phyloP scores from a whole-genome alignment of 352 stramenopile species.

The Pythium biforme region DNA sequence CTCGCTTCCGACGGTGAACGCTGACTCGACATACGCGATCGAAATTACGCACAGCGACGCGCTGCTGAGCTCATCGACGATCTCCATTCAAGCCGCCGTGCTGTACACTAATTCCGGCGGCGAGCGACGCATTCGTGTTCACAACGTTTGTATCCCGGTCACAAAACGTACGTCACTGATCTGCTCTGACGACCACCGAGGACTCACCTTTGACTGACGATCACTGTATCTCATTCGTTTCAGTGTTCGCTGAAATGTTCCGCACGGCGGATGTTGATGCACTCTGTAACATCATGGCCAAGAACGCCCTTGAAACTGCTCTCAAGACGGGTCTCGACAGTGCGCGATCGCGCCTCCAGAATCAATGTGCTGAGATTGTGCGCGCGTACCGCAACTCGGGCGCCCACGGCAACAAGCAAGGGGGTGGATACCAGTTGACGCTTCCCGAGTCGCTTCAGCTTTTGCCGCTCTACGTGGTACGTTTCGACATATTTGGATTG shows the following conservation, averaged over 20 bases:
- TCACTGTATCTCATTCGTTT: conserved; percentile 1
- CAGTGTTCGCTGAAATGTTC: conserved; percentile 92
- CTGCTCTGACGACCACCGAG: not conserved
- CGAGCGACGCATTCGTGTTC: conserved; percentile 97
- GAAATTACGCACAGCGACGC: conserved; percentile 97
- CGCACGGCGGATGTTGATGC: conserved; percentile 91
- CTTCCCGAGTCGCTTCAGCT: conserved; percentile 92
- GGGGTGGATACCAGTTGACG: conserved; percentile 74
- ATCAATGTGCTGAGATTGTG: conserved; percentile 93
- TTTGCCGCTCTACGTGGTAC: conserved; percentile 93
- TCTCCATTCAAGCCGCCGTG: conserved; percentile 96
- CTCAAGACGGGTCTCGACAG: conserved; percentile 95
- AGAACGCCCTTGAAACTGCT: conserved; percentile 92
- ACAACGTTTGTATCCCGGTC: conserved; percentile 96
- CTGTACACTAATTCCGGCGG: conserved; percentile 98
- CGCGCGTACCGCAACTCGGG: conserved; percentile 86
- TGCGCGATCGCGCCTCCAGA: conserved; percentile 91
- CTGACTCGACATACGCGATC: conserved; percentile 96
- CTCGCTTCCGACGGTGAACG: conserved; percentile 94
- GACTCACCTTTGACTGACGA: not conserved
- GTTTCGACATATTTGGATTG: too few species aligned
- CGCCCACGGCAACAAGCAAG: conserved; percentile 66
- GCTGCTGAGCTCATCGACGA: conserved; percentile 90
- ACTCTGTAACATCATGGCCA: conserved; percentile 94
- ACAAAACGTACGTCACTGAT: conserved; percentile 56